These are phyloP conservation scores for Guadua angustifolia DNA, from an alignment of 176 grass and related monocot species.

Conservation along the genomic window DNA sequence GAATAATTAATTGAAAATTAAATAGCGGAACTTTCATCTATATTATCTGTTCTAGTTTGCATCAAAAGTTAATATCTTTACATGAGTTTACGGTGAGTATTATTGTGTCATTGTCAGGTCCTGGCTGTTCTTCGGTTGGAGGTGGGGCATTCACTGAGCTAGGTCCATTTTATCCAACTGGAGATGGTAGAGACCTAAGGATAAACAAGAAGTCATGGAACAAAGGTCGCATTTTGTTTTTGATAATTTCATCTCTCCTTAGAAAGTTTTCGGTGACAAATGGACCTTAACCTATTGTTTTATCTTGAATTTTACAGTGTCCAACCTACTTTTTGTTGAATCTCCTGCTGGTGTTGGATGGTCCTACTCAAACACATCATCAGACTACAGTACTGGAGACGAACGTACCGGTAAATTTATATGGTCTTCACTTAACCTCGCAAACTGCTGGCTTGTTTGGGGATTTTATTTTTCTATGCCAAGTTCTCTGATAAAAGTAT, in stretches of 20 bases:
- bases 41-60: too few species aligned
- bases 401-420: slow-evolving; percentile 53
- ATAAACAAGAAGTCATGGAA: slow-evolving; percentile 94
- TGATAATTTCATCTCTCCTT: not conserved
- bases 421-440: not conserved
- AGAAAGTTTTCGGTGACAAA: not conserved
- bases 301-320: slow-evolving; percentile 49
- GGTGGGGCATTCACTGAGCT: slow-evolving; percentile 88
- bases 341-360: slow-evolving; percentile 90
- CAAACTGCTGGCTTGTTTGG: not conserved
- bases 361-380: slow-evolving; percentile 93
- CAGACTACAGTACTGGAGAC: slow-evolving; percentile 79
- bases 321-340: slow-evolving; percentile 89
- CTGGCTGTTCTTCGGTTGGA: slow-evolving; percentile 91
- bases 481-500: not conserved
- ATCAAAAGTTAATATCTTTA: too few species aligned
- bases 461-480: not conserved
- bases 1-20: slow-evolving; percentile 7
- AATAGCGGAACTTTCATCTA: not conserved
- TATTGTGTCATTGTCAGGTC: slow-evolving; percentile 50
- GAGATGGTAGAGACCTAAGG: slow-evolving; percentile 73
- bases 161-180: slow-evolving; percentile 82
- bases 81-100: slow-evolving; percentile 15
- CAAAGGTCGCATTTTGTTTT: slow-evolving; percentile 58
- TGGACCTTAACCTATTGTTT: not conserved